Evolutionary conservation across 306 rosid genomes (phyloP).

Genomic region (Acacia acuminata): DNA sequence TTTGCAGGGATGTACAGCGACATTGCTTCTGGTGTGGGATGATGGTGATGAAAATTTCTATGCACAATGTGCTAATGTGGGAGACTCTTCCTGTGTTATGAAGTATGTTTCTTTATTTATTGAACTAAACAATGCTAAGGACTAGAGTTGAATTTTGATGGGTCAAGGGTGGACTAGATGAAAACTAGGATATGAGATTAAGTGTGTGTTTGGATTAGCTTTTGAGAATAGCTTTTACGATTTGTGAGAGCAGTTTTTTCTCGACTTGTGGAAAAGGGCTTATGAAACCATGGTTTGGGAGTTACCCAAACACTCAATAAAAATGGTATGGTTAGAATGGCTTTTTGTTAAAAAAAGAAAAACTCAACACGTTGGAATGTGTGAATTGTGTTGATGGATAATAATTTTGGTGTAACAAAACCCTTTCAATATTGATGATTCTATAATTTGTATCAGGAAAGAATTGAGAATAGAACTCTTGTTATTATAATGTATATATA

Average conservation of each 20-base stretch:
- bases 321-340: constrained; percentile 13
- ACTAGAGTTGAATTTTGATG: constrained; percentile 26
- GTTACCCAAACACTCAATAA: not conserved
- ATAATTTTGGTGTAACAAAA: constrained; percentile 1
- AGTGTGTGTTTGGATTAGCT: no score
- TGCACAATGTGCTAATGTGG: constrained; percentile 96
- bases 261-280: no score
- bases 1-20: constrained; percentile 97
- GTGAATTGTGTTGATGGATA: not conserved
- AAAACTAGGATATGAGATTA: constrained; percentile 5
- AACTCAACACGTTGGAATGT: not conserved
- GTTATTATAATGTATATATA: not conserved
- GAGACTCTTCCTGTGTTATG: constrained; percentile 87
- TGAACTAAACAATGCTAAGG: constrained; percentile 26
- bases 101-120: constrained; percentile 53
- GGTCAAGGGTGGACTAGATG: constrained; percentile 29
- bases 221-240: no score
- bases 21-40: constrained; percentile 90
- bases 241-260: no score
- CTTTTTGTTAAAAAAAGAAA: not conserved
- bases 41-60: constrained; percentile 60
- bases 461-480: not conserved
- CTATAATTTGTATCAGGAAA: constrained; percentile 16
- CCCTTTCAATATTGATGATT: constrained; percentile 1
- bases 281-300: no score